phyloP scores from a whole-genome alignment of 1,139 yeast species.

The Schwanniomyces etchellsii region DNA sequence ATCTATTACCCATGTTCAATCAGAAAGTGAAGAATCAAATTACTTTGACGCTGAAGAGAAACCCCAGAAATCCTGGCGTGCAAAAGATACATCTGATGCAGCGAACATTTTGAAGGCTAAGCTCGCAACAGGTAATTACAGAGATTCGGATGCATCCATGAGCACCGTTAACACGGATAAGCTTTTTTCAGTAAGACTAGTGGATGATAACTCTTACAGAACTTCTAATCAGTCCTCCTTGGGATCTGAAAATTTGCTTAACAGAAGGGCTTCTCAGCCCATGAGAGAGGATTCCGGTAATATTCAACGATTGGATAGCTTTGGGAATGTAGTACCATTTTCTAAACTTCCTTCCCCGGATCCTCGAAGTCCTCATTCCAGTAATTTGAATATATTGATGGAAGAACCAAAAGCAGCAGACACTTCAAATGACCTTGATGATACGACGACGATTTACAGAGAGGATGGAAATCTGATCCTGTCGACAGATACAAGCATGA shows the following conservation, averaged over 20 bases:
- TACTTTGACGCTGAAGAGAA: slow-evolving; percentile 32
- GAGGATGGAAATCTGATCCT: slow-evolving; percentile 5
- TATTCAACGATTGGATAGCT: slow-evolving; percentile 48
- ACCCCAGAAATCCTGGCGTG: slow-evolving; percentile 75
- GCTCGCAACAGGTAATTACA: slow-evolving; percentile 12
- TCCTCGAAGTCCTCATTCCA: slow-evolving; percentile 20
- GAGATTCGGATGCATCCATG: slow-evolving; percentile 59
- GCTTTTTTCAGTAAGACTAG: slow-evolving; percentile 71
- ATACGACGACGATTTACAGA: slow-evolving; percentile 5
- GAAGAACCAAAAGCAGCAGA: slow-evolving; percentile 21
- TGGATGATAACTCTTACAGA: slow-evolving; percentile 49
- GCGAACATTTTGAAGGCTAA: slow-evolving; percentile 4
- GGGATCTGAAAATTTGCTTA: slow-evolving; percentile 23
- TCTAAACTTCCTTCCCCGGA: slow-evolving; percentile 5
- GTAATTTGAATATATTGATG: slow-evolving; percentile 24
- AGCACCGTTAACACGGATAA: slow-evolving; percentile 88
- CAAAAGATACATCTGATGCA: slow-evolving; percentile 28
- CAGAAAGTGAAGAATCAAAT: slow-evolving; percentile 18
- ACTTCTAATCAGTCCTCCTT: slow-evolving; percentile 29
- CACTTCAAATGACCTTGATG: slow-evolving; percentile 1
- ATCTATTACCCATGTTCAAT: slow-evolving; percentile 35
- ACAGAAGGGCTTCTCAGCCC: slow-evolving; percentile 10
- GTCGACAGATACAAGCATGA: slow-evolving; percentile 1
- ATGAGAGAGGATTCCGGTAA: slow-evolving; percentile 36
- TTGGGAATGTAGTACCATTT: slow-evolving; percentile 43